phyloP scores from a whole-genome alignment of 345 rosid genomes.

The Aquilaria yunnanensis region DNA sequence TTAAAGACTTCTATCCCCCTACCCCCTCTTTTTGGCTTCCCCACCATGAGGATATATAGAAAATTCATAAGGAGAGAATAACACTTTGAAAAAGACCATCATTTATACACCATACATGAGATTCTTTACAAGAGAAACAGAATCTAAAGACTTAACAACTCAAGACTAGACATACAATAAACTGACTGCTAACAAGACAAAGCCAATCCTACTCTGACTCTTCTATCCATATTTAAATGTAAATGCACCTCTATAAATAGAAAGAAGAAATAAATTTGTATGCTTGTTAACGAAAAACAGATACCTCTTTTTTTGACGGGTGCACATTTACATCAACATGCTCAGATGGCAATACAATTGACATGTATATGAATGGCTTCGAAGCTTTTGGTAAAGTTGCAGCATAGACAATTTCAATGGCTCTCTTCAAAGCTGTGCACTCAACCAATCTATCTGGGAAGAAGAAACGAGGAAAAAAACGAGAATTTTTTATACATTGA shows the following conservation, averaged over 20 bases:
- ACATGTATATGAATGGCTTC: conserved; percentile 87
- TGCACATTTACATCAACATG: conserved; percentile 97
- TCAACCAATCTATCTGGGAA: conserved; percentile 89
- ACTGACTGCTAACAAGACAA: too few species aligned
- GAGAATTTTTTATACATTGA: too few species aligned
- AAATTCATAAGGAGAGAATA: too few species aligned
- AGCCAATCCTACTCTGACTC: not conserved
- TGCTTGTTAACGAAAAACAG: not conserved
- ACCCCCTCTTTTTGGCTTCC: too few species aligned
- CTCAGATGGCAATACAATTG: conserved; percentile 75
- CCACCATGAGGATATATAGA: too few species aligned
- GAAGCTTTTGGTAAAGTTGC: conserved; percentile 95
- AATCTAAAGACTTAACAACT: too few species aligned
- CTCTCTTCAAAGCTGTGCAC: conserved; percentile 85
- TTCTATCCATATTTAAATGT: not conserved
- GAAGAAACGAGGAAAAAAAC: conserved; percentile 8
- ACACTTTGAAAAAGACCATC: too few species aligned
- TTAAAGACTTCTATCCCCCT: too few species aligned
- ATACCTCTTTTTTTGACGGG: conserved; percentile 93
- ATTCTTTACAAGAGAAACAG: too few species aligned
- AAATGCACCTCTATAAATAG: not conserved
- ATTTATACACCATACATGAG: too few species aligned
- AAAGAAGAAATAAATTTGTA: conserved; percentile 4
- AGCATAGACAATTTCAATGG: conserved; percentile 87
- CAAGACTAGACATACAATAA: too few species aligned